Evolutionary conservation across 225 moss, liverwort and hornwort genomes (phyloP).

Genomic region (Pseudisothecium myosuroides): DNA sequence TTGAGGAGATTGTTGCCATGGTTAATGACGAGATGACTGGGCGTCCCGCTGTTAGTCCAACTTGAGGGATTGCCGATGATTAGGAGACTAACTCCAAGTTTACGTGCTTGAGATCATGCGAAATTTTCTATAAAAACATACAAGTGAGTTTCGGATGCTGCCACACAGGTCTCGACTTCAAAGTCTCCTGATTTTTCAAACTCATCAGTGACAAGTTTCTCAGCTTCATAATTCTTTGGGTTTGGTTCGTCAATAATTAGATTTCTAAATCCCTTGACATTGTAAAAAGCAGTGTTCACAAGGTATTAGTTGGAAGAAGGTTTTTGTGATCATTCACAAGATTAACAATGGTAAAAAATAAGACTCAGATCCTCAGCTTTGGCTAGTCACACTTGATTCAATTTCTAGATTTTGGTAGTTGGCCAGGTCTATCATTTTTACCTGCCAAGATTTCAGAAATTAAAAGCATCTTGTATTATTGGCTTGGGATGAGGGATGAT

Average conservation of each 20-base stretch:
- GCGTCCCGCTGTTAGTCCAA: conserved; percentile 15
- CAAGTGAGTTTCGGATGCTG: background rate
- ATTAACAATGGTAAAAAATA: background rate
- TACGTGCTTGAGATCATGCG: background rate
- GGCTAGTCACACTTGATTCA: background rate
- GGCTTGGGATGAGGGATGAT: background rate
- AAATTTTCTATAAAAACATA: background rate
- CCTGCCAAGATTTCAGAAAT: background rate
- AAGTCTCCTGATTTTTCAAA: background rate
- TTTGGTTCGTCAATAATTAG: background rate
- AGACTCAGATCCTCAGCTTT: background rate
- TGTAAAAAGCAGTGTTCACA: background rate
- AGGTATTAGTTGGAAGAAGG: background rate
- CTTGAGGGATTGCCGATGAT: background rate
- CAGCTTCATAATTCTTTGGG: background rate
- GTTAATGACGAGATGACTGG: conserved; percentile 60
- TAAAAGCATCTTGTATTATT: background rate
- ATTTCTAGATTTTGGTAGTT: background rate
- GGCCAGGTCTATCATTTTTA: background rate
- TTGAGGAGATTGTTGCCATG: conserved; percentile 49
- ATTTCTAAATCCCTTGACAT: too few relatives aligned
- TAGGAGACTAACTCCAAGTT: background rate
- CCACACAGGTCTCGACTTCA: background rate
- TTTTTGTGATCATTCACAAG: background rate
- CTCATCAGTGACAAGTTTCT: background rate